Percentiles rank a stretch among this genome's conserved stretches.
phyloP scores from a whole-genome alignment of 495 filamentous ascomycete genomes.

The Oidiodendron maius region DNA sequence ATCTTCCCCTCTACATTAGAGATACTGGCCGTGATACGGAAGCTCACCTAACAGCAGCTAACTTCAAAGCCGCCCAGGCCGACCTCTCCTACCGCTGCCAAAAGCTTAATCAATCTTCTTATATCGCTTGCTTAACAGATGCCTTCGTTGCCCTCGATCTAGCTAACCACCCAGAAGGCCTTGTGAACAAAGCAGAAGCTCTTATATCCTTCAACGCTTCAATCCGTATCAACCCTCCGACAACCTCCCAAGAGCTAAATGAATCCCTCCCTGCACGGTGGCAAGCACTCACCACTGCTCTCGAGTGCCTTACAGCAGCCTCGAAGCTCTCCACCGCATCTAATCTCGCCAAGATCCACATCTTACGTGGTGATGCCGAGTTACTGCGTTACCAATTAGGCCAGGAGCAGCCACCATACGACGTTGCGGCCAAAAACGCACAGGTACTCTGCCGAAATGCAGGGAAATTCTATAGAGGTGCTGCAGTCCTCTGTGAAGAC shows the following conservation, averaged over 20 bases:
- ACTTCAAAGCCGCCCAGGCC: conserved; percentile 44
- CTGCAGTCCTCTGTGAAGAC: conserved; percentile 32
- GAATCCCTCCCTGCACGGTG: conserved; percentile 33
- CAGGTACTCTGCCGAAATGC: conserved; percentile 53
- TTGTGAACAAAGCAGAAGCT: conserved; percentile 54
- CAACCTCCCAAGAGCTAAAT: conserved; percentile 8
- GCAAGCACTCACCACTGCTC: conserved; percentile 40
- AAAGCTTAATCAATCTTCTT: conserved; percentile 39
- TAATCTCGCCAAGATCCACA: conserved; percentile 53
- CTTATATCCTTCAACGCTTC: conserved; percentile 32
- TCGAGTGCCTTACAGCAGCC: conserved; percentile 45
- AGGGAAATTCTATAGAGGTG: conserved; percentile 58
- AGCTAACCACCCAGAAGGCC: conserved; percentile 38
- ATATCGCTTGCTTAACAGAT: conserved; percentile 40
- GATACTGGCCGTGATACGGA: conserved; percentile 44
- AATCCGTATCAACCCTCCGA: conserved; percentile 22
- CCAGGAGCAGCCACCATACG: conserved; percentile 30
- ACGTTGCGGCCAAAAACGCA: conserved; percentile 39
- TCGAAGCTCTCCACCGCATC: conserved; percentile 42
- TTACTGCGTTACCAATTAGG: conserved; percentile 45
- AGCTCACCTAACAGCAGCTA: conserved; percentile 44
- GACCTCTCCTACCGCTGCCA: conserved; percentile 50
- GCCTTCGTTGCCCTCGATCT: conserved; percentile 39
- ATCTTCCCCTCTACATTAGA: conserved; percentile 41
- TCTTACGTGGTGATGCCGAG: conserved; percentile 57